Conservation (phyloP, 1,139 yeast species). For the Scheffersomyces cryptocercus region DNA sequence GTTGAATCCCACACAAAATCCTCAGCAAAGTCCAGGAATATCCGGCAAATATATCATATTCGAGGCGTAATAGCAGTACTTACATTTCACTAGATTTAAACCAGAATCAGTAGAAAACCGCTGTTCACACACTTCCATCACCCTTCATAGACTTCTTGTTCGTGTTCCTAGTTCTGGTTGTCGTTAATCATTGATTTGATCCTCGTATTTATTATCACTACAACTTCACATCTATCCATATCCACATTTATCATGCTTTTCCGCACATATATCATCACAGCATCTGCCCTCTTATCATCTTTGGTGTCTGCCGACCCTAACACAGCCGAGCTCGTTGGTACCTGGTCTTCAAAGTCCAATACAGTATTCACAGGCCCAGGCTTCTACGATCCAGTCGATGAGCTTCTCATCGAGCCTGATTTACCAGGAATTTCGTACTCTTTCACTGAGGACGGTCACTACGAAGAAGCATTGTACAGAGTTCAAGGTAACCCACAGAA, state of each 20-base stretch:
- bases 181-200: too few relatives aligned
- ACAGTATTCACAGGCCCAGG: conserved; percentile 97
- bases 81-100: too few relatives aligned
- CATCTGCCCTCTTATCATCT: conserved; percentile 3
- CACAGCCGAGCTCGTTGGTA: conserved; percentile 63
- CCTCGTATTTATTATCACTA: too few relatives aligned
- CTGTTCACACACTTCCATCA: too few relatives aligned
- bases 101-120: too few relatives aligned
- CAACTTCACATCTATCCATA: too few relatives aligned
- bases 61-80: too few relatives aligned
- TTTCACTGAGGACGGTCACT: conserved; percentile 87
- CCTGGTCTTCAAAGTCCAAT: conserved; percentile 93
- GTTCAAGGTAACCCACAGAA: conserved; percentile 69
- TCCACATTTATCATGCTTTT: background rate
- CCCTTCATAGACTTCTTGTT: too few relatives aligned
- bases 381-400: conserved; percentile 94
- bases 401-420: conserved; percentile 89
- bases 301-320: conserved; percentile 13
- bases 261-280: conserved; percentile 1
- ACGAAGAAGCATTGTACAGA: conserved; percentile 86
- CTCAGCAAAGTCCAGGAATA: too few relatives aligned
- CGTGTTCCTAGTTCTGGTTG: too few relatives aligned
- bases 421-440: conserved; percentile 93
- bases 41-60: too few relatives aligned
- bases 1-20: too few relatives aligned